Base-by-base conservation (phyloP, 495 filamentous ascomycete species). In the Hypoxylon subgilvum region DNA sequence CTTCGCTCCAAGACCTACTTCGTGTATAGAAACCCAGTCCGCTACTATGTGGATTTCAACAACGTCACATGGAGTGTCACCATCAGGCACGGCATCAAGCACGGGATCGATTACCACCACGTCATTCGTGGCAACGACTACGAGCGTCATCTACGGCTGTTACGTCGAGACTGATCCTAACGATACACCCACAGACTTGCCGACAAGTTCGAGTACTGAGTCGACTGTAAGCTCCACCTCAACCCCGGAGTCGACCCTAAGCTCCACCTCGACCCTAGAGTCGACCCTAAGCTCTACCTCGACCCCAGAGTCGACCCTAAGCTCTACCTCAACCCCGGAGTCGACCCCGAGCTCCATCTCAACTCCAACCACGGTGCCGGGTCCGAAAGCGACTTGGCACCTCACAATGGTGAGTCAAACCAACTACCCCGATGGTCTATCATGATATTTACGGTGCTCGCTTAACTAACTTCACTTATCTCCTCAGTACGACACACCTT, bases 311-410 rank as follows among this genome's bases (percentile, higher is more conserved):
- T n/a, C n/a, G n/a, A n/a, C n/a, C n/a, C n/a, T n/a, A n/a, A n/a
- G n/a, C n/a, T n/a, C n/a, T n/a, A n/a, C n/a, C n/a, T n/a, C n/a
- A n/a, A n/a, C n/a, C n/a, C n/a, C n/a, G n/a, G n/a, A n/a, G n/a
- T n/a, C 34, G 14, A 38, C 34, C 18, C 4, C 14, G 86, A 86
- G 35, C 81, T 88, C 13, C 79, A 88, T 7, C 86, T 88, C 70
- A 85, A 86, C 39, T 85, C 85, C 25, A 88, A 88, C 68, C 87
- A 84, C 28, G 80, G 84, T 49, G 88, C 88, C 74, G 78, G 88
- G 52, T 88, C 88, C 74, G 82, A 88, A 66, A n/a, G 28, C 44
- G 2, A 31, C 27, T 31, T 48, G 44, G 44, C 13, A 6, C 17
- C 44, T 48, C 44, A 31, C 44, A n/a, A 25, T 48, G n/a, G 25